These are phyloP conservation scores for Barnettozyma salicaria DNA, from an alignment of 805 yeast genomes.

Conservation along the genomic window DNA sequence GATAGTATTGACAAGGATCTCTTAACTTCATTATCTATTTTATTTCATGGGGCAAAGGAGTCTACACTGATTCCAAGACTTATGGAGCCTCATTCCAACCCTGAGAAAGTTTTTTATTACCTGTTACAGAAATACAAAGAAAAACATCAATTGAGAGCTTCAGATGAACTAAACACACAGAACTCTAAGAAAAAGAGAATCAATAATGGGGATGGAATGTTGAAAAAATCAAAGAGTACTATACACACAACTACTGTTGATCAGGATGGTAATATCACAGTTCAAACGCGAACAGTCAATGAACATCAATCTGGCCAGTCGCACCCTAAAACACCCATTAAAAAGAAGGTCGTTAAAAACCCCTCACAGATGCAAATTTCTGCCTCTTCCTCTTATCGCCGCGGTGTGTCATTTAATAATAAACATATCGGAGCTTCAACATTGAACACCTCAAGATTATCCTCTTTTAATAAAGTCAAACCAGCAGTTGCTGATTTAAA, in stretches of 20 bases:
- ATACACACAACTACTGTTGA: slow-evolving; percentile 36
- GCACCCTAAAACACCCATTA: slow-evolving; percentile 17
- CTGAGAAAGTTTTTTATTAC: slow-evolving; percentile 80
- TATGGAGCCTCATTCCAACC: slow-evolving; percentile 48
- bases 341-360: slow-evolving; percentile 20
- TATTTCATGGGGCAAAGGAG: slow-evolving; percentile 74
- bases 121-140: slow-evolving; percentile 66
- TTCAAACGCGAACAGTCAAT: slow-evolving; percentile 9
- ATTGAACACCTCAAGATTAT: slow-evolving; percentile 20
- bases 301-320: slow-evolving; percentile 11
- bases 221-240: slow-evolving; percentile 37
- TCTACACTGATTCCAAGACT: slow-evolving; percentile 47
- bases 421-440: slow-evolving; percentile 11
- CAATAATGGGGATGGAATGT: slow-evolving; percentile 26
- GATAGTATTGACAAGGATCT: slow-evolving; percentile 61
- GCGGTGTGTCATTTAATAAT: slow-evolving; percentile 28
- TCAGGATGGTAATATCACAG: slow-evolving; percentile 24
- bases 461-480: slow-evolving; percentile 23
- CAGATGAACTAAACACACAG: slow-evolving; percentile 15
- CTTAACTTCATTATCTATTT: slow-evolving; percentile 64
- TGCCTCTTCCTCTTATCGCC: slow-evolving; percentile 28
- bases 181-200: slow-evolving; percentile 26
- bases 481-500: slow-evolving; percentile 7
- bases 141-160: slow-evolving; percentile 40
- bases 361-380: slow-evolving; percentile 26